Base-by-base conservation (phyloP, 1,284 basidiomycete genomes). In the Pholiota adiposa region DNA sequence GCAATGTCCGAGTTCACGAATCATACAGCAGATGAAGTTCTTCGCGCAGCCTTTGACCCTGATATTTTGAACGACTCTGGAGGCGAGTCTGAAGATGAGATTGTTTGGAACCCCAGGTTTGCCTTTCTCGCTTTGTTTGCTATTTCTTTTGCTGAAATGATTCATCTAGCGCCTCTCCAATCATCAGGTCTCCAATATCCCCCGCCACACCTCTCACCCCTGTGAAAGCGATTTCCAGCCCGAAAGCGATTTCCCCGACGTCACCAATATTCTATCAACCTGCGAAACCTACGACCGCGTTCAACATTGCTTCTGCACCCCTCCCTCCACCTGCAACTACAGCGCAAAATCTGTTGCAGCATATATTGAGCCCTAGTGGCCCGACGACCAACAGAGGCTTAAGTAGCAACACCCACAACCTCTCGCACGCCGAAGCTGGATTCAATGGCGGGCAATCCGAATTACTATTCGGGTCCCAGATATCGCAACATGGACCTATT, bases 21-120 rank as follows among this genome's bases (percentile, higher is more conserved):
- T 12, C 83, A 83, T 52, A 91, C 89, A 3, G 92, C 93, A 51
- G 92, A 95, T 63, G 94, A 96, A 69, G 86, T 89, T 0, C 84
- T 96, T 50, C 83, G 86, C 43, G 84, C 90, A 31, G 93, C 91
- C 1, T 93, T 96, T 78, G 62, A 75, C 29, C 69, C 18, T 21
- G 33, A 72, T 54, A 75, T 89, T 27, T 88, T 25, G 80, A 63
- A 41, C 59, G 79, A 43, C 78, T 79, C 16, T n/a, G 76, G 79
- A 8, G 80, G 82, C 16, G 83, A 77, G 8, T 82, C 77, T 21
- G 83, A 86, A 2, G 82, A 87, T n/a, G 79, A 86, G 67, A 87
- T 87, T 63, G 82, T 91, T 38, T 90, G 81, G 80, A 77, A 87
- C 70, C 85, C 83, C 44, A 81, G 83, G 86, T 86, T 59, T 38